Percentiles rank a stretch among this genome's conserved stretches.
Evolutionary conservation across 495 filamentous ascomycete species (phyloP).

Genomic region (Chaetomium cochliodes): DNA sequence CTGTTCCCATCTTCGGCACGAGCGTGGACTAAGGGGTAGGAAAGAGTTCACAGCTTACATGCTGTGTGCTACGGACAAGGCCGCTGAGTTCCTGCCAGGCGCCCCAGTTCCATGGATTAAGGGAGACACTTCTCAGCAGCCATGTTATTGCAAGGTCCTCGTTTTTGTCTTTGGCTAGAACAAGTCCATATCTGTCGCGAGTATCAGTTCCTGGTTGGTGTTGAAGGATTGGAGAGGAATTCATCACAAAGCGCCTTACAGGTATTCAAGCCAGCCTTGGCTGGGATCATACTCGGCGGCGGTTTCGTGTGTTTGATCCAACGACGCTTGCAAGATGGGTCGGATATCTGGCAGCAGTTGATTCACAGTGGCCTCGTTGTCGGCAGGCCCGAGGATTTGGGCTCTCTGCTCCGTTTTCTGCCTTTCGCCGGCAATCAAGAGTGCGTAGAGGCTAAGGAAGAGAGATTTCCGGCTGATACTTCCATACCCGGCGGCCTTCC

Average conservation of each 20-base stretch:
- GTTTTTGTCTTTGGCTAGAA: not conserved
- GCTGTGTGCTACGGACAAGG: not conserved
- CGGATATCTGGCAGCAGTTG: not conserved
- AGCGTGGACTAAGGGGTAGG: not conserved
- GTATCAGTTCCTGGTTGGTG: not conserved
- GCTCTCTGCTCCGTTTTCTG: conserved; percentile 1
- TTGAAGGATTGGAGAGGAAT: not conserved
- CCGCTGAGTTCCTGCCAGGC: not conserved
- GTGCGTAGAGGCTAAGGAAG: too few relatives aligned
- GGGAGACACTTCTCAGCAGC: not conserved
- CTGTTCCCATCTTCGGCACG: not conserved
- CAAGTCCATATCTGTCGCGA: conserved; percentile 1
- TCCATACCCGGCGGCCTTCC: too few relatives aligned
- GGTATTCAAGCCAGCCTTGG: not conserved
- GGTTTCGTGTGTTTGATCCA: conserved; percentile 1
- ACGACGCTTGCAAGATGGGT: not conserved
- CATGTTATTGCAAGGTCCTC: not conserved
- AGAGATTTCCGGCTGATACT: too few relatives aligned
- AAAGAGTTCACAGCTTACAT: not conserved
- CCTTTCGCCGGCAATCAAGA: not conserved
- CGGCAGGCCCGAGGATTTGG: not conserved
- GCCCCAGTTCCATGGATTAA: not conserved
- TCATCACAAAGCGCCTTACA: conserved; percentile 1
- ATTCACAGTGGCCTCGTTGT: not conserved
- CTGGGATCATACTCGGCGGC: not conserved